These are phyloP conservation scores for Phialophora expanda DNA, from an alignment of 2,329 filamentous ascomycete genomes.

Conservation along the genomic window DNA sequence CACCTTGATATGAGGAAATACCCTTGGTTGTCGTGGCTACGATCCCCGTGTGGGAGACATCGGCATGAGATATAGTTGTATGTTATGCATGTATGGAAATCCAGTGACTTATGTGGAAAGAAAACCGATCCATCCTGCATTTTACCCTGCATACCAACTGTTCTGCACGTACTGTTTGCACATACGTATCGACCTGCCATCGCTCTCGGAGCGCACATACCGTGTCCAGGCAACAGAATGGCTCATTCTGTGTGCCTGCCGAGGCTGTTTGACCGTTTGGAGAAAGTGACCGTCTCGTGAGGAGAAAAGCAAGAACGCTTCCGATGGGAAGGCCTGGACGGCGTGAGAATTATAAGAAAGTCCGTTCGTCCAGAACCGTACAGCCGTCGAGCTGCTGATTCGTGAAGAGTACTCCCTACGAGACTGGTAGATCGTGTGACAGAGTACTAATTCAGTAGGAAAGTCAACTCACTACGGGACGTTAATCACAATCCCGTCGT, in stretches of 20 bases:
- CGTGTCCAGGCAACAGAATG: not conserved
- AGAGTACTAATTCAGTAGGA: not conserved
- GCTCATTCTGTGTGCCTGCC: not conserved
- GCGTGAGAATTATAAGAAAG: not conserved
- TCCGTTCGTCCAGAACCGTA: not conserved
- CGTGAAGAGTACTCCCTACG: not conserved
- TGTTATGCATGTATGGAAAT: no score
- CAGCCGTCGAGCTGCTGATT: not conserved
- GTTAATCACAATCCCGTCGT: no score
- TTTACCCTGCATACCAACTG: no score
- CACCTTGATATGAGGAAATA: no score
- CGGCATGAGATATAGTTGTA: no score
- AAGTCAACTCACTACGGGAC: no score
- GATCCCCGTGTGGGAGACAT: no score
- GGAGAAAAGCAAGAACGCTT: slow-evolving; percentile 8
- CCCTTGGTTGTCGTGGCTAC: no score
- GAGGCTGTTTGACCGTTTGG: not conserved
- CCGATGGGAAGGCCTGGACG: not conserved
- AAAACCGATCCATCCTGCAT: no score
- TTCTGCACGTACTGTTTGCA: no score
- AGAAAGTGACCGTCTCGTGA: not conserved
- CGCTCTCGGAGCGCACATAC: not conserved
- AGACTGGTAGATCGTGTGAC: not conserved
- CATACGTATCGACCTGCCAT: not conserved
- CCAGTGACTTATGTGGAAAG: no score